Evolutionary conservation across 805 yeast genomes (phyloP).

Genomic region (Sporopachydermia lactativora): DNA sequence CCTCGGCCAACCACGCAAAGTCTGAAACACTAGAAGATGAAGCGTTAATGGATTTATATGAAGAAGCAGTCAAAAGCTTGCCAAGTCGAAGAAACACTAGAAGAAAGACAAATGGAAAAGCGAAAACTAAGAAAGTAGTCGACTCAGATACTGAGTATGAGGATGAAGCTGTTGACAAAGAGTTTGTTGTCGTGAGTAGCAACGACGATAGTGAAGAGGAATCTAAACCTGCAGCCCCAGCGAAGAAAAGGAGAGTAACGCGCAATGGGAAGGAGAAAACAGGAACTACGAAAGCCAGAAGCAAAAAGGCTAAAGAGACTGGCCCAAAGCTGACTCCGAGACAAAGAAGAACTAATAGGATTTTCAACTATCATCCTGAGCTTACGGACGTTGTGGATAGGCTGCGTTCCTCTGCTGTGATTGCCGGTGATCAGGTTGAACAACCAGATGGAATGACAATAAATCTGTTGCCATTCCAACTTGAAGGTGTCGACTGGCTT

Average conservation of each 20-base stretch:
- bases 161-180: too few species aligned
- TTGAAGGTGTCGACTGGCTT: constrained; percentile 90
- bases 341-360: constrained; percentile 50
- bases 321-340: constrained; percentile 48
- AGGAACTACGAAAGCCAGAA: constrained; percentile 1
- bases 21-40: too few species aligned
- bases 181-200: too few species aligned
- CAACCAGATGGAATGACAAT: constrained; percentile 76
- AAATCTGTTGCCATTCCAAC: constrained; percentile 73
- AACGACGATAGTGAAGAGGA: too few species aligned
- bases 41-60: too few species aligned
- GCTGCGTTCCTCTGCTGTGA: constrained; percentile 36
- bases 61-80: too few species aligned
- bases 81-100: too few species aligned
- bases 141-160: too few species aligned
- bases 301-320: neutral
- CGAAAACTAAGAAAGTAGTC: too few species aligned
- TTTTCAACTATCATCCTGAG: constrained; percentile 70
- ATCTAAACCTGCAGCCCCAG: too few species aligned
- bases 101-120: too few species aligned
- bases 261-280: constrained; percentile 3
- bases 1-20: too few species aligned
- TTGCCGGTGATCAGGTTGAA: constrained; percentile 27
- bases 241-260: constrained; percentile 1
- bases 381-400: constrained; percentile 57